These are phyloP conservation scores for Echinosphaeria canescens DNA, from an alignment of 2,329 filamentous ascomycete species.

Conservation along the genomic window DNA sequence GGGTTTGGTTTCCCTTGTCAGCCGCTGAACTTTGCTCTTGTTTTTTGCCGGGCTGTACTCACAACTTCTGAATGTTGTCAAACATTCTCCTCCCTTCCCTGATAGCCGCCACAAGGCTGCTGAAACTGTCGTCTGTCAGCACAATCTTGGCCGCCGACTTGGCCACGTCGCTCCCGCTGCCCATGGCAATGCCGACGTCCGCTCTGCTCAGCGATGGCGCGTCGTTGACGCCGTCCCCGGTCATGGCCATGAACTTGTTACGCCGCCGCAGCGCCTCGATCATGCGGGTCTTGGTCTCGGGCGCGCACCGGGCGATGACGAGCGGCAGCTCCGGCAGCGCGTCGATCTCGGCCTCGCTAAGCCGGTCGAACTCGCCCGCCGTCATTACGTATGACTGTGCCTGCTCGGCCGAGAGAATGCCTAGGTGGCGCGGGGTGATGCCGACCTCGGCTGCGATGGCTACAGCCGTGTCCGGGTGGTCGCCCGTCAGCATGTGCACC, in stretches of 20 bases:
- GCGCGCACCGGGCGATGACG: conserved; percentile 89
- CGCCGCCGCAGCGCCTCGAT: conserved; percentile 76
- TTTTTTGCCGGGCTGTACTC: too few relatives aligned
- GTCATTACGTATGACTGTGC: too few relatives aligned
- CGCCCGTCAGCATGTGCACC: conserved; percentile 98
- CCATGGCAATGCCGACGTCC: conserved; percentile 97
- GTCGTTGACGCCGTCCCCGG: conserved; percentile 94
- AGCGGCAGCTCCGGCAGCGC: conserved; percentile 73
- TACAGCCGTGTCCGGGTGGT: conserved; percentile 83
- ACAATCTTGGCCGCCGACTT: conserved; percentile 96
- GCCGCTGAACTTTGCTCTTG: too few relatives aligned
- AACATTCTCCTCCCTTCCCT: conserved; percentile 99
- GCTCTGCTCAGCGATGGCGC: conserved; percentile 92
- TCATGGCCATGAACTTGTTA: conserved; percentile 97
- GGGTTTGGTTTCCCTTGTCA: conserved; percentile 38
- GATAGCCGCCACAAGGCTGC: conserved; percentile 81
- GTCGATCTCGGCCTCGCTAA: conserved; percentile 78
- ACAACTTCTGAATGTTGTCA: conserved; percentile 98
- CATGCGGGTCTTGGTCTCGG: conserved; percentile 97
- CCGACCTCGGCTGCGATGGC: conserved; percentile 91
- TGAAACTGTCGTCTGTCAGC: conserved; percentile 73
- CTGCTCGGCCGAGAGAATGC: conserved; percentile 15
- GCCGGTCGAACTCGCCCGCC: conserved; percentile 28
- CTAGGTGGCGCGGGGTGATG: conserved; percentile 57
- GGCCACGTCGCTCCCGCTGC: conserved; percentile 87